Evolutionary conservation across 768 basidiomycete species (phyloP).

Genomic region (Boletus huronensis): DNA sequence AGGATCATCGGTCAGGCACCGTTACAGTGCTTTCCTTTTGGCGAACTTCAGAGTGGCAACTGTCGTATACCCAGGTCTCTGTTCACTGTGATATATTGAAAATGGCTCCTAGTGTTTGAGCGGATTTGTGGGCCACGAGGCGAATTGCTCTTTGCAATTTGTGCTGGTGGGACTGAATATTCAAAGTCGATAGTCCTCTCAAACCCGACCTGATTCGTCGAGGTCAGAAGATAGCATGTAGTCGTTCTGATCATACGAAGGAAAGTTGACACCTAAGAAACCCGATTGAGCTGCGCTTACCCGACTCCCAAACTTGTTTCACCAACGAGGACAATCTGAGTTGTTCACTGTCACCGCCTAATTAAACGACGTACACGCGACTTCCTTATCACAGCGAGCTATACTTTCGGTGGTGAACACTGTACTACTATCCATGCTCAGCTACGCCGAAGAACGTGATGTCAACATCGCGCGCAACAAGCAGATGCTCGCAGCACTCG

Average conservation of each 20-base stretch:
- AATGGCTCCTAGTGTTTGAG: background rate
- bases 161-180: background rate
- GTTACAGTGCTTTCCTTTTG: conserved; percentile 3
- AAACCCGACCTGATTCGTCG: background rate
- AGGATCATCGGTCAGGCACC: conserved; percentile 8
- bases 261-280: no score
- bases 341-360: no score
- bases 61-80: conserved; percentile 16
- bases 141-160: background rate
- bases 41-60: conserved; percentile 1
- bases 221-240: background rate
- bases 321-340: no score
- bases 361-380: background rate
- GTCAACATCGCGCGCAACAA: conserved; percentile 43
- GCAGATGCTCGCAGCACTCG: conserved; percentile 40
- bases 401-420: background rate
- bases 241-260: background rate
- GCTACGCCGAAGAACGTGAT: conserved; percentile 34
- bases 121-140: background rate
- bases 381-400: background rate
- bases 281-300: no score
- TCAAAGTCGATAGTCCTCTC: background rate
- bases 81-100: conserved; percentile 8
- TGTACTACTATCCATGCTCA: conserved; percentile 6
- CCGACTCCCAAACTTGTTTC: no score